Base-by-base conservation (phyloP, 1,284 basidiomycete genomes). In the Rhodotorula sp. region DNA sequence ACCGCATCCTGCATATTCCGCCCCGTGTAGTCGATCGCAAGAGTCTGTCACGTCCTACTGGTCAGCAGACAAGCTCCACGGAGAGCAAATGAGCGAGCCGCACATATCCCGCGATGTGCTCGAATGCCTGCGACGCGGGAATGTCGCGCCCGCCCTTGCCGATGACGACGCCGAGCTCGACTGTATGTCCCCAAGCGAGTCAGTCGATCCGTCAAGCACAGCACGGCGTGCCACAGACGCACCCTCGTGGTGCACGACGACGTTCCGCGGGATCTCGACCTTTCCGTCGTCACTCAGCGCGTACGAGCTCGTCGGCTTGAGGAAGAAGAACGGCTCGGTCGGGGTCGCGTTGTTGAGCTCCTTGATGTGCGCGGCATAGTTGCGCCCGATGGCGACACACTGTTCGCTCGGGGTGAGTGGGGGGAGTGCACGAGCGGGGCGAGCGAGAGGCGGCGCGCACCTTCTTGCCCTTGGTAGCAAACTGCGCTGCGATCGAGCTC, bases 291-390 rank as follows among this genome's bases (percentile, higher is more conserved):
- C 90, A 10, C 87, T 87, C n/a, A 85, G 81, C 42, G 97, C 79
- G 81, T 95, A 98, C 79, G 91, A 92, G 7, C 90, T 88, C 4
- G 96, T 97, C 8, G 96, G 96, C 83, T 99, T 99, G 54, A 98
- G 84, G 85, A 98, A 99, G 87, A 98, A 97, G 86, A 99, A 97
- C 0, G 96, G 96, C 81, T 97, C 94, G 79, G 90, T 92, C 3
- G 96, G 95, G 7, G 90, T 85, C 10, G 91, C 86, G 81, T 76
- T 76, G 74, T 74, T 74, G 42, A 76, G 66, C 54, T 80, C 80
- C 58, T 58, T 61, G 71, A 73, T 67, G 68, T 74, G 76, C 9
- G 69, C 64, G 10, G 75, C 76, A 56, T 74, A 77, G 72, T 75
- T 76, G 9, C 74, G 46, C 1, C 72, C 72, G 54, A 75, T 74